Conservation (phyloP, 352 stramenopile genomes). For the Pilasporangium apinafurcum region DNA sequence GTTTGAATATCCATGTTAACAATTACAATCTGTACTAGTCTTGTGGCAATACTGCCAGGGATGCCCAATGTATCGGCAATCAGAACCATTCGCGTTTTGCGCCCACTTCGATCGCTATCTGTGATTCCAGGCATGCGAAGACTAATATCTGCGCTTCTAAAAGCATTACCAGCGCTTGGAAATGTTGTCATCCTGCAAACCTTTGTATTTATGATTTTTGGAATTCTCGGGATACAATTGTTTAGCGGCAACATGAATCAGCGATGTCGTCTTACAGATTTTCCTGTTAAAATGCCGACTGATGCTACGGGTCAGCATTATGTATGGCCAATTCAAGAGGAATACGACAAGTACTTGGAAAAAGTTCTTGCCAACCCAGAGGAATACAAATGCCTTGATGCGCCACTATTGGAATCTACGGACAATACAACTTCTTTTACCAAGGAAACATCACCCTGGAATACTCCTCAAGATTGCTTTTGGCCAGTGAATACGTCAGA, state of each 20-base stretch:
- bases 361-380: slow-evolving; percentile 27
- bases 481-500: slow-evolving; percentile 89
- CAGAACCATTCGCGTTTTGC: slow-evolving; percentile 84
- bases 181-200: slow-evolving; percentile 87
- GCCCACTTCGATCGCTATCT: slow-evolving; percentile 84
- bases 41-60: slow-evolving; percentile 44
- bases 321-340: slow-evolving; percentile 42
- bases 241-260: slow-evolving; percentile 78
- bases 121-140: slow-evolving; percentile 75
- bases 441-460: slow-evolving; percentile 72
- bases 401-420: slow-evolving; percentile 40
- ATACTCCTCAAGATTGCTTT: slow-evolving; percentile 75
- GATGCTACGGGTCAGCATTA: slow-evolving; percentile 1
- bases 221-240: slow-evolving; percentile 87
- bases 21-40: too few species aligned
- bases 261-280: slow-evolving; percentile 74
- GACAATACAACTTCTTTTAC: slow-evolving; percentile 27
- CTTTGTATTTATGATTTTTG: slow-evolving; percentile 91
- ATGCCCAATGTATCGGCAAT: slow-evolving; percentile 79
- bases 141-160: slow-evolving; percentile 79
- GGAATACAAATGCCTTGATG: slow-evolving; percentile 30
- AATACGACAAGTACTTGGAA: slow-evolving; percentile 41
- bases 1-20: background rate
- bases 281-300: slow-evolving; percentile 43
- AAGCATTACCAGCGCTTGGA: slow-evolving; percentile 78